Evolutionary conservation across 352 stramenopile species (phyloP).

Genomic region (Phytophthora nicotianae): DNA sequence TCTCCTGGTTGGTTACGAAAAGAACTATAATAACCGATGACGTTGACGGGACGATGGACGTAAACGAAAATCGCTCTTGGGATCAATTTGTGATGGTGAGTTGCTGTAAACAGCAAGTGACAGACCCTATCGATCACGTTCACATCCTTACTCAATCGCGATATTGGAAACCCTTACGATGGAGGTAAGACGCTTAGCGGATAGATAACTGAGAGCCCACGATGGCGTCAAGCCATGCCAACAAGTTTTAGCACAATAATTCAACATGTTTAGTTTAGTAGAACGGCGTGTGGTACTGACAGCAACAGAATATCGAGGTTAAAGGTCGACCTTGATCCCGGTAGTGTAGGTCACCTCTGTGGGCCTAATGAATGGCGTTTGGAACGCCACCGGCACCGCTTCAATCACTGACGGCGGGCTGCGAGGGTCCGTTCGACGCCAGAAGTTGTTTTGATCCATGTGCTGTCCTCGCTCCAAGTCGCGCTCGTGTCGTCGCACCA

Average conservation of each 20-base stretch:
- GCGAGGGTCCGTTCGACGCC: constrained; percentile 21
- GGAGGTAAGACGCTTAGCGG: too few species aligned
- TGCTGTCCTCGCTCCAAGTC: constrained; percentile 32
- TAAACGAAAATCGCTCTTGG: constrained; percentile 1
- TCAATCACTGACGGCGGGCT: constrained; percentile 13
- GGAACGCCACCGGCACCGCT: constrained; percentile 17
- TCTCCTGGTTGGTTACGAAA: background rate
- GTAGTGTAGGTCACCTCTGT: constrained; percentile 11
- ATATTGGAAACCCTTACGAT: background rate
- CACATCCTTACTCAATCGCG: background rate
- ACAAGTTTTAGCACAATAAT: background rate
- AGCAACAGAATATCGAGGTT: background rate
- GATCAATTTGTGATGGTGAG: constrained; percentile 2
- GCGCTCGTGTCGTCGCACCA: constrained; percentile 37
- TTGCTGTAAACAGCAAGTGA: background rate
- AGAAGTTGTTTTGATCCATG: constrained; percentile 32
- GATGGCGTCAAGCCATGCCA: background rate
- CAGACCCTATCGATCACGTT: constrained; percentile 1
- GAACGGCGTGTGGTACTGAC: too few species aligned
- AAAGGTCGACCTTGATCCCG: constrained; percentile 13
- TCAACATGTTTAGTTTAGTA: too few species aligned
- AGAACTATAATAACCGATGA: constrained; percentile 3
- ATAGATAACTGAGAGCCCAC: too few species aligned
- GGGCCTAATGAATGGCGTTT: constrained; percentile 9
- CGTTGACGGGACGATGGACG: constrained; percentile 1